Evolutionary conservation across 1,284 basidiomycete genomes (phyloP), one percentile per base, ranked within the genome.

Genomic region (Leucoagaricus sp.): DNA sequence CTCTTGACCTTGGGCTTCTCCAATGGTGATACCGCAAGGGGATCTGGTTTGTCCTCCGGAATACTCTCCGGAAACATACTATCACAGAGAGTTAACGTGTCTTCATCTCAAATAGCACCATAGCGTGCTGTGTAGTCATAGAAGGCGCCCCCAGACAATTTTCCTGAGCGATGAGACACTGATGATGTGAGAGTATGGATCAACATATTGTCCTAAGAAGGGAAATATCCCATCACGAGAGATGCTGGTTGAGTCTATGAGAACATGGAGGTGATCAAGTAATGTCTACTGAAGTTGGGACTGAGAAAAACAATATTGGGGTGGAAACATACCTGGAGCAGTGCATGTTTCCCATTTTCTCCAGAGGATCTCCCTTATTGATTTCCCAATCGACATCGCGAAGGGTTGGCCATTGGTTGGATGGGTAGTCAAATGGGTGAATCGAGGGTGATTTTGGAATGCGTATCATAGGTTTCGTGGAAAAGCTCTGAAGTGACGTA

Each of bases 111-210:
- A 36, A 95, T 80, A 0, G 91, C 87, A 21, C 92, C 93, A 67
- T 96, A 98, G 2, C 94, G 85, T 1, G 93, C 92, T 0, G 93
- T 92, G 67, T 90, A 96, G 72, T 97, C 94, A 59, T 90, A 90
- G 71, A 97, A 98, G n/a, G 82, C 91, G 5, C 88, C 85, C 0
- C 85, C 82, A 0, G 80, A 72, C 0, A 80, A 74, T 42, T 44
- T 33, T 28, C 75, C 77, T 3, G 78, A 75, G 40, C 86, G 80
- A 58, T 90, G 85, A 88, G 4, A 94, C 87, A 46, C 89, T 77
- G 5, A 83, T 75, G 34, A 94, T 72, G 13, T 74, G 72, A 7
- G 75, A 69, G 57, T 82, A 78, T 0, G 83, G 76, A 58, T 88
- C 80, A 4, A 45, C 42, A 17, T 65, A 58, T 4, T 68, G 45